Evolutionary conservation across 345 rosid genomes (phyloP).

Genomic region (Durio zibethinus): DNA sequence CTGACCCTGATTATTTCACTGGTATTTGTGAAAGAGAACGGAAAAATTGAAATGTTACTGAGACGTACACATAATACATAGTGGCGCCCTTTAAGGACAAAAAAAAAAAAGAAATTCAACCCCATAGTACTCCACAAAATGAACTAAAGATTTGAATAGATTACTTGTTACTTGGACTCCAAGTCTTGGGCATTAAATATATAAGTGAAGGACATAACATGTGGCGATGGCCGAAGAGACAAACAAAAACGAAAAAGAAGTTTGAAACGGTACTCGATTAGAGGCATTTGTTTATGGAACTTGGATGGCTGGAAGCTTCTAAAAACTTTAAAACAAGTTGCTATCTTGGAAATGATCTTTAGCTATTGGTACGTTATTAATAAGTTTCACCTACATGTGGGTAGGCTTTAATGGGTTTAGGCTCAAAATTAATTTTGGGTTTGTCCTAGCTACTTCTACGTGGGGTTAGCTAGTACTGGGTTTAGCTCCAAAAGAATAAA

Average conservation of each 20-base stretch:
- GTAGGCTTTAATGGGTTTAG: background rate
- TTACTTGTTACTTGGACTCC: background rate
- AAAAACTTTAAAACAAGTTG: background rate
- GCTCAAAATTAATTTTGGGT: background rate
- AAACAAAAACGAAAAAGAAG: background rate
- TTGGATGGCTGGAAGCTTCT: background rate
- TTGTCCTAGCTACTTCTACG: background rate
- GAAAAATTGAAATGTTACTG: too few relatives aligned
- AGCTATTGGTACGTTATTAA: background rate
- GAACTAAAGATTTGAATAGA: background rate
- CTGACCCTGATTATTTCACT: background rate
- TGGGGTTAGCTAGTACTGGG: constrained; percentile 20
- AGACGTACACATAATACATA: background rate
- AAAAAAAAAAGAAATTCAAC: background rate
- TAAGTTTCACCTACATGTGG: background rate
- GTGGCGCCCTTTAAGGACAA: background rate
- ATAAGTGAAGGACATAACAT: background rate
- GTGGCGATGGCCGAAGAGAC: background rate
- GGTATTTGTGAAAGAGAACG: background rate
- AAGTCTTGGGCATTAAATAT: background rate
- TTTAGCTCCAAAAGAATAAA: too few relatives aligned
- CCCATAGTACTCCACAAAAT: background rate
- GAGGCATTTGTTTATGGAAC: background rate
- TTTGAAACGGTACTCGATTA: background rate
- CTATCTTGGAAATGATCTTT: background rate